Conservation (phyloP, 805 yeast species). For the Candida ipomoeae region DNA sequence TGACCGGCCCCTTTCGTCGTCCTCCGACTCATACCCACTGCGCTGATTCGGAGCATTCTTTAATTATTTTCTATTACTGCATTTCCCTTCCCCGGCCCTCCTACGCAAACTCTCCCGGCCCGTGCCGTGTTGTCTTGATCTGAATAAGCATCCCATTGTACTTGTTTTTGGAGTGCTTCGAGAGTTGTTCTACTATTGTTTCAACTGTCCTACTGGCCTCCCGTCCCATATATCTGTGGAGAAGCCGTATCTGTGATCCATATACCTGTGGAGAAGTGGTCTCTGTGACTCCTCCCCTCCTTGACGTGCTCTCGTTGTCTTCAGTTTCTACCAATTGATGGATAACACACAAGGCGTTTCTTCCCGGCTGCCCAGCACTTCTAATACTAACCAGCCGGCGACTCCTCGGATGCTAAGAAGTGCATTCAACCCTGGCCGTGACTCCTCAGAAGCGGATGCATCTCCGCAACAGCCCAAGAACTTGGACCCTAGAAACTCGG, state of each 20-base stretch:
- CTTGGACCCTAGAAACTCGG: background rate
- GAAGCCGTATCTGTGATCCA: background rate
- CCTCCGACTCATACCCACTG: background rate
- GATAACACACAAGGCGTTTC: background rate
- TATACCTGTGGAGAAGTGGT: background rate
- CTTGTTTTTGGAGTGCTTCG: background rate
- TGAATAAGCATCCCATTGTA: background rate
- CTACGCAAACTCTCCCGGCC: background rate
- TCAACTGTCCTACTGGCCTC: background rate
- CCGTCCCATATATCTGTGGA: background rate
- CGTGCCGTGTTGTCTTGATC: background rate
- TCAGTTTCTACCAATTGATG: background rate
- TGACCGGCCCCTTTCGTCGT: background rate
- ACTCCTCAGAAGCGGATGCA: constrained; percentile 4
- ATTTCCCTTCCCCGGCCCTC: background rate
- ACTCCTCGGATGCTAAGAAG: constrained; percentile 68
- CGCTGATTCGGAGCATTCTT: background rate
- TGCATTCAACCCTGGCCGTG: constrained; percentile 22
- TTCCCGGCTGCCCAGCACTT: constrained; percentile 2
- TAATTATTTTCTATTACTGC: background rate
- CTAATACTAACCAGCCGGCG: constrained; percentile 42
- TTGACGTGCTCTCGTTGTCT: background rate
- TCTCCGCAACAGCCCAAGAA: constrained; percentile 3
- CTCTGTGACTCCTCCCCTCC: background rate
- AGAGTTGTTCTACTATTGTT: background rate